Conservation (phyloP, 176 grass and related monocot genomes). For the Aegilops longissima region DNA sequence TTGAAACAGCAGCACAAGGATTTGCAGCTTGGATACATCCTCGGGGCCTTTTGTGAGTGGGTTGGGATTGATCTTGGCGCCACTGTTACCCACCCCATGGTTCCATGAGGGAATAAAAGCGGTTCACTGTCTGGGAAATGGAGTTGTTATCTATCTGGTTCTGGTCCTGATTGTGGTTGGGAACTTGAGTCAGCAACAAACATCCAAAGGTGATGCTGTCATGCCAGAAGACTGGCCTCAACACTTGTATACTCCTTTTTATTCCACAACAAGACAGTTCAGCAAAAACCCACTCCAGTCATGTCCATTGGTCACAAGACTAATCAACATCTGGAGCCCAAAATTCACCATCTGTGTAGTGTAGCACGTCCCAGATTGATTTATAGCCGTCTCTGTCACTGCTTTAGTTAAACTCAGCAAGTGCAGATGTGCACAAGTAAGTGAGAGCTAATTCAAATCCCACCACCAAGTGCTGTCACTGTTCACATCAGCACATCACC, state of each 20-base stretch:
- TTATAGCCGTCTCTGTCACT: slow-evolving; percentile 1
- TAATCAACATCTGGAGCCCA: slow-evolving; percentile 13
- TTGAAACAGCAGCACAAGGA: slow-evolving; percentile 3
- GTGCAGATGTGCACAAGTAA: neutral
- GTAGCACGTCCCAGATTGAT: neutral
- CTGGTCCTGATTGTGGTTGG: neutral
- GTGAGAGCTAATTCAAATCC: neutral
- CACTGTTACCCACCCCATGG: neutral
- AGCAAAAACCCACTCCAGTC: slow-evolving; percentile 36
- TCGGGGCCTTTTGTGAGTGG: neutral
- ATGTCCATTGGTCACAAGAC: slow-evolving; percentile 24
- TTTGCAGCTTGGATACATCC: slow-evolving; percentile 32
- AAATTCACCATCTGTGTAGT: neutral
- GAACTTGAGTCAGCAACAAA: slow-evolving; percentile 31
- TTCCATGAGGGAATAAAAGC: neutral
- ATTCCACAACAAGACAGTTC: slow-evolving; percentile 25
- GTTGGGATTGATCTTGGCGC: neutral
- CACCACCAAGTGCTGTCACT: slow-evolving; percentile 14
- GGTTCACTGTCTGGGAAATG: slow-evolving; percentile 10
- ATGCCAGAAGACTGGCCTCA: slow-evolving; percentile 27
- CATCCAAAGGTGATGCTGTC: slow-evolving; percentile 25
- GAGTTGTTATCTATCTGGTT: slow-evolving; percentile 19
- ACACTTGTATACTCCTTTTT: neutral
- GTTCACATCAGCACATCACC: slow-evolving; percentile 8
- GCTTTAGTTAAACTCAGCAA: neutral